Percentiles rank a stretch among this genome's conserved stretches.
These are phyloP conservation scores for Apiospora aurea DNA, from an alignment of 2,329 filamentous ascomycete genomes.

Conservation along the genomic window DNA sequence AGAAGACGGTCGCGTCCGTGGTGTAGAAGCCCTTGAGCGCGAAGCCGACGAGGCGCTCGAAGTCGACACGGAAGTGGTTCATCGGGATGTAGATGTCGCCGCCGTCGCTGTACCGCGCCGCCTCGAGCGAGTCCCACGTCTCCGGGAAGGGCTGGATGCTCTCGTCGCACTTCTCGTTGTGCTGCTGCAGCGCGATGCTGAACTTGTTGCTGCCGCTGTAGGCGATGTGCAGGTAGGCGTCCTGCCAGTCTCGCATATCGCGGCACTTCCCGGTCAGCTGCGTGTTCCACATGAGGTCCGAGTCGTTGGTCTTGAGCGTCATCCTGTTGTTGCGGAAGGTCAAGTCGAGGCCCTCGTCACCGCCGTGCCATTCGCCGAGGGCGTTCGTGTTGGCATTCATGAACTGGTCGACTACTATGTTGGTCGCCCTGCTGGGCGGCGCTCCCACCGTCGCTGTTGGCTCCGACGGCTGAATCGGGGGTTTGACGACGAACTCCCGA, in stretches of 20 bases:
- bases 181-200: slow-evolving; percentile 69
- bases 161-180: slow-evolving; percentile 67
- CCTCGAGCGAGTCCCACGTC: slow-evolving; percentile 73
- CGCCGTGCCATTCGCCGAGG: slow-evolving; percentile 70
- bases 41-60: slow-evolving; percentile 62
- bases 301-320: slow-evolving; percentile 63
- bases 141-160: slow-evolving; percentile 65
- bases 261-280: slow-evolving; percentile 62
- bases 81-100: slow-evolving; percentile 72
- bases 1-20: slow-evolving; percentile 55
- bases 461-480: slow-evolving; percentile 48
- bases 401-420: slow-evolving; percentile 68
- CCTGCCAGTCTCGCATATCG: slow-evolving; percentile 60
- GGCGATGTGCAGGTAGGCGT: slow-evolving; percentile 69
- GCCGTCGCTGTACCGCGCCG: slow-evolving; percentile 60
- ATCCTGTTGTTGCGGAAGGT: slow-evolving; percentile 58
- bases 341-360: slow-evolving; percentile 63
- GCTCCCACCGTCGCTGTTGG: slow-evolving; percentile 57
- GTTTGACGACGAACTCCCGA: slow-evolving; percentile 55
- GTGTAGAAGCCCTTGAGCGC: slow-evolving; percentile 71
- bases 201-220: slow-evolving; percentile 69
- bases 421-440: slow-evolving; percentile 55
- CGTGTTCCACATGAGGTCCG: slow-evolving; percentile 68
- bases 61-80: slow-evolving; percentile 69
- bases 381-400: slow-evolving; percentile 59